Percentiles rank a stretch among this genome's conserved stretches.
Conservation (phyloP, 371 early-diverging fungal genomes). For the Mucor piriformis region DNA sequence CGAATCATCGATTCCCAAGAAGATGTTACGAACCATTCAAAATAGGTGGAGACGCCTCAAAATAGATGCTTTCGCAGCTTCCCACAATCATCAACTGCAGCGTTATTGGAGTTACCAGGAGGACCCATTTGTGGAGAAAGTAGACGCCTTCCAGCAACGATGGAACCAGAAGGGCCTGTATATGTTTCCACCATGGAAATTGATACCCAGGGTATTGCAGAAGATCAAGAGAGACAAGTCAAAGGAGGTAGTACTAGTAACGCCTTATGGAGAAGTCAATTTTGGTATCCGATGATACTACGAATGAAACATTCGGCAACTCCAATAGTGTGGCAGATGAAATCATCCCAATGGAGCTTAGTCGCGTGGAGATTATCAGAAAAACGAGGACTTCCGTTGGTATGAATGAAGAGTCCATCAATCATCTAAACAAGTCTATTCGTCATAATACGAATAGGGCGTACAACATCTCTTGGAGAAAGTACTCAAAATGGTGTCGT, state of each 20-base stretch:
- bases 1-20: slow-evolving; percentile 9
- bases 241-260: slow-evolving; percentile 18
- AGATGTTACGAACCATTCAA: slow-evolving; percentile 6
- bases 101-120: slow-evolving; percentile 33
- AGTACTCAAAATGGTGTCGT: no score
- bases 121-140: neutral
- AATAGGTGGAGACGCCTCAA: slow-evolving; percentile 6
- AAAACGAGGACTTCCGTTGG: slow-evolving; percentile 1
- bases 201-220: neutral
- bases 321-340: no score
- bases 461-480: no score
- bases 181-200: neutral
- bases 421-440: slow-evolving; percentile 4
- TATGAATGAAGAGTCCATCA: slow-evolving; percentile 1
- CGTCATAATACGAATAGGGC: no score
- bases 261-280: slow-evolving; percentile 31
- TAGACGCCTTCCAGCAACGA: slow-evolving; percentile 1
- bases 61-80: slow-evolving; percentile 39
- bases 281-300: slow-evolving; percentile 18
- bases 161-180: slow-evolving; percentile 4
- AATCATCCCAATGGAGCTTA: slow-evolving; percentile 20
- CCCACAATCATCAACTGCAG: slow-evolving; percentile 18
- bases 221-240: slow-evolving; percentile 23
- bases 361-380: slow-evolving; percentile 27
- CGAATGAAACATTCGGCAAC: neutral